These are phyloP conservation scores for Microbotryum intermedium DNA, from an alignment of 1,284 basidiomycete species.

Conservation along the genomic window DNA sequence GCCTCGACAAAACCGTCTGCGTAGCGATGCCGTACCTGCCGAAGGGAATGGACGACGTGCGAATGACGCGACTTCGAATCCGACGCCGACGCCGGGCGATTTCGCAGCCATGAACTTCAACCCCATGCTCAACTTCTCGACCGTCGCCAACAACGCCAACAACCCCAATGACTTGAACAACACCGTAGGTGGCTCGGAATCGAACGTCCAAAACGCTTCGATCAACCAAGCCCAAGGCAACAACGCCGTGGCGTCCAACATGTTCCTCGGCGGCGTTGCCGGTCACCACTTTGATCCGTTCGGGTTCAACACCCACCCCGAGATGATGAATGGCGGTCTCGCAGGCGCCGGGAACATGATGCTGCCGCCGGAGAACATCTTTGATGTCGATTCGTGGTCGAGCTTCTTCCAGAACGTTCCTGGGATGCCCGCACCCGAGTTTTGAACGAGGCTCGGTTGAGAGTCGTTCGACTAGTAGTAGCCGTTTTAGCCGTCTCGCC, in stretches of 20 bases:
- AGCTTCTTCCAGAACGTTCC: not conserved
- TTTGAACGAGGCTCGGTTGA: not conserved
- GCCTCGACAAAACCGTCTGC: not conserved
- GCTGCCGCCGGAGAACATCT: not conserved
- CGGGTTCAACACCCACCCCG: not conserved
- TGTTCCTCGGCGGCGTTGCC: not conserved
- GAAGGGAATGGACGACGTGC: not conserved
- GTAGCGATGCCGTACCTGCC: not conserved
- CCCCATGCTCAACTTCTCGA: conserved; percentile 14
- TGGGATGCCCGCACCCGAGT: not conserved
- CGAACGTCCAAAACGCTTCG: not conserved
- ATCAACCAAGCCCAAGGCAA: not conserved
- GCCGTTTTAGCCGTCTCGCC: too few species aligned
- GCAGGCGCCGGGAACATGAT: not conserved
- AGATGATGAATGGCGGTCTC: not conserved
- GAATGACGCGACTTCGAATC: not conserved
- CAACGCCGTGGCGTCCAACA: not conserved
- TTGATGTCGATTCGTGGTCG: not conserved
- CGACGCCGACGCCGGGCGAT: conserved; percentile 1
- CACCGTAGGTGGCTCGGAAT: not conserved
- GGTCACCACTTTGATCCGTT: not conserved
- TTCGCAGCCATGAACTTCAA: conserved; percentile 25
- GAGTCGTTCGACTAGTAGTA: too few species aligned
- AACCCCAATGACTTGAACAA: too few species aligned
- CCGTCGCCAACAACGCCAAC: too few species aligned